A percentile compares a stretch with the other conserved stretches of the same genome.
Evolutionary conservation across 202 grass and related monocot genomes (phyloP).

Genomic region (Hordeum pubiflorum): DNA sequence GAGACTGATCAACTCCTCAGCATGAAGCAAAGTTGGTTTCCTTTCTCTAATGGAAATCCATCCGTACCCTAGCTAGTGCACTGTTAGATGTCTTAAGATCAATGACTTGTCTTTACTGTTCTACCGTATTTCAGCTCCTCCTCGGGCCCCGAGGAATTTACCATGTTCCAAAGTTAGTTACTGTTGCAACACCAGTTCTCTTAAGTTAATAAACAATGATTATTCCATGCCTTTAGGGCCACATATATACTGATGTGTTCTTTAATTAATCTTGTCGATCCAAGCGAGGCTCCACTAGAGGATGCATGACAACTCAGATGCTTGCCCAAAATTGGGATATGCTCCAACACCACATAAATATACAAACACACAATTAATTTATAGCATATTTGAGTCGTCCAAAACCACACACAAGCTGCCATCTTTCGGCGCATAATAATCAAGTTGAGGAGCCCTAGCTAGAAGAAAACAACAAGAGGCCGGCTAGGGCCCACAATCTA

Average conservation of each 20-base stretch:
- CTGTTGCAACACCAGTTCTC: background rate
- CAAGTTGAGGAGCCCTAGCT: conserved; percentile 31
- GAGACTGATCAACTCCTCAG: conserved; percentile 32
- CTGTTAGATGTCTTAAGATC: conserved; percentile 5
- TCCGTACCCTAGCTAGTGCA: background rate
- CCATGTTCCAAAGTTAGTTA: no score
- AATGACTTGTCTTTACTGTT: background rate
- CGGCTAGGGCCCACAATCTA: conserved; percentile 29
- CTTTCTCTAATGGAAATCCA: conserved; percentile 26
- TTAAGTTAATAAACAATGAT: background rate
- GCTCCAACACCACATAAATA: conserved; percentile 22
- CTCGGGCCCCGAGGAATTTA: no score
- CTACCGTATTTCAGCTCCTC: background rate
- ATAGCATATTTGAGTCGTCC: conserved; percentile 41
- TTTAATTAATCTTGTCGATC: conserved; percentile 10
- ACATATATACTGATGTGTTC: background rate
- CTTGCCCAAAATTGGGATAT: conserved; percentile 40
- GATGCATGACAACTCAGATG: conserved; percentile 42
- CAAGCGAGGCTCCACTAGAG: conserved; percentile 21
- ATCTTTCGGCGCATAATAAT: conserved; percentile 48
- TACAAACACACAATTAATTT: background rate
- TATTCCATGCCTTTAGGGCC: background rate
- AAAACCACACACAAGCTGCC: conserved; percentile 34
- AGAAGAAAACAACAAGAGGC: conserved; percentile 27
- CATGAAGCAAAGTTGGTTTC: conserved; percentile 36